Evolutionary conservation across 1,284 basidiomycete species (phyloP).

Genomic region (Cronartium ribicola): DNA sequence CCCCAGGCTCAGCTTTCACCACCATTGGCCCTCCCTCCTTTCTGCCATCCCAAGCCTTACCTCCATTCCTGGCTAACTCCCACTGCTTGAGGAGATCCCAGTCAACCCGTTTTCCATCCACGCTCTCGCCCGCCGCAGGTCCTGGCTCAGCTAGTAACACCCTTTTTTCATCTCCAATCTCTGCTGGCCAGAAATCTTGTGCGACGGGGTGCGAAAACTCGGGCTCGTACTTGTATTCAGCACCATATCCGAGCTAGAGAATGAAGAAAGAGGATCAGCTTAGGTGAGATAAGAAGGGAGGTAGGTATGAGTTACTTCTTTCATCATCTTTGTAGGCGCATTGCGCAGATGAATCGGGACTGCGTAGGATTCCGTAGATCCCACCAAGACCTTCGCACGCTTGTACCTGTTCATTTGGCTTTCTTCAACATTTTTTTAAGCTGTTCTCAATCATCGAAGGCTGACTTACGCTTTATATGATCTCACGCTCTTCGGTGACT

Average conservation of each 20-base stretch:
- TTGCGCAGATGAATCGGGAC: constrained; percentile 79
- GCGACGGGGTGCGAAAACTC: constrained; percentile 60
- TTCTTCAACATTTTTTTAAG: neutral
- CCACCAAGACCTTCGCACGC: constrained; percentile 59
- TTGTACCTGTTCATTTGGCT: constrained; percentile 12
- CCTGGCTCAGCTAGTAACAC: neutral
- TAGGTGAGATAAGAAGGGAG: constrained; percentile 58
- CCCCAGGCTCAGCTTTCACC: no score
- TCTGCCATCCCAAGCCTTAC: constrained; percentile 63
- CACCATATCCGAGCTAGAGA: constrained; percentile 48
- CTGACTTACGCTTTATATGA: constrained; percentile 67
- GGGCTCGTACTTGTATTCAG: constrained; percentile 65
- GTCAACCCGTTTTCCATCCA: constrained; percentile 65
- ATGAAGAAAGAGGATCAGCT: constrained; percentile 43
- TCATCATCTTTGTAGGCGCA: constrained; percentile 78
- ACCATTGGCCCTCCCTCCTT: constrained; percentile 11
- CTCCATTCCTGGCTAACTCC: constrained; percentile 66
- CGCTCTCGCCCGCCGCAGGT: constrained; percentile 10
- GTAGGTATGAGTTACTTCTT: constrained; percentile 65
- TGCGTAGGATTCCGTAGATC: constrained; percentile 55
- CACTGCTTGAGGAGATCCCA: constrained; percentile 66
- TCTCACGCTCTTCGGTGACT: constrained; percentile 76
- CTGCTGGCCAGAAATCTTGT: constrained; percentile 49
- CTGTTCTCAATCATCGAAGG: neutral
- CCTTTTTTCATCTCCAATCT: constrained; percentile 39